Evolutionary conservation across 495 filamentous ascomycete species (phyloP).

Genomic region (Beverwykella pulmonaria): DNA sequence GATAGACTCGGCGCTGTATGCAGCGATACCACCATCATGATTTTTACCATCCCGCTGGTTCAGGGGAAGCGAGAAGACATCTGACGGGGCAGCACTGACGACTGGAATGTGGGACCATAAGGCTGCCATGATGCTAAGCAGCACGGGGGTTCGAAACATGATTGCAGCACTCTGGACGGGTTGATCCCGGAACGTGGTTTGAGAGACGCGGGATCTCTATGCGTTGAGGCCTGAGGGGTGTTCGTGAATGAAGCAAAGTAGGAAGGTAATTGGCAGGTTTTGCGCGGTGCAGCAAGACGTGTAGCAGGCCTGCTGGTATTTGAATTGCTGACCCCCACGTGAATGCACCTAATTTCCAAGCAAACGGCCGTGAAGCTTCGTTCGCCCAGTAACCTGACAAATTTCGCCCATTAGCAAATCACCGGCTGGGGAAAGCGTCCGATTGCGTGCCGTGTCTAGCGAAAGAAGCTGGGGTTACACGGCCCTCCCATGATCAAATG

Average conservation of each 20-base stretch:
- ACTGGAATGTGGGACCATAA: background rate
- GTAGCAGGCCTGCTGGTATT: background rate
- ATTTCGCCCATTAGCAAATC: too few relatives aligned
- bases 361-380: background rate
- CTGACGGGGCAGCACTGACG: background rate
- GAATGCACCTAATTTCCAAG: background rate
- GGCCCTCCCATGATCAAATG: too few relatives aligned
- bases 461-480: background rate
- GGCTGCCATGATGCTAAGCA: background rate
- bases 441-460: too few relatives aligned
- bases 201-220: background rate
- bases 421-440: too few relatives aligned
- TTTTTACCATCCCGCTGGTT: background rate
- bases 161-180: background rate
- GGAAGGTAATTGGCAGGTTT: background rate
- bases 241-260: background rate
- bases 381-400: background rate
- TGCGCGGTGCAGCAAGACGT: background rate
- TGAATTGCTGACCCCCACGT: background rate
- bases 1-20: slow-evolving; percentile 40
- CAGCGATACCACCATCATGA: slow-evolving; percentile 24
- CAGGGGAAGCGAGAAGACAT: background rate
- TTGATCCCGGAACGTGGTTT: background rate
- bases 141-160: background rate
- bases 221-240: background rate